Base-by-base conservation (phyloP, 441 rosid genomes). In the Erodium moschatum region DNA sequence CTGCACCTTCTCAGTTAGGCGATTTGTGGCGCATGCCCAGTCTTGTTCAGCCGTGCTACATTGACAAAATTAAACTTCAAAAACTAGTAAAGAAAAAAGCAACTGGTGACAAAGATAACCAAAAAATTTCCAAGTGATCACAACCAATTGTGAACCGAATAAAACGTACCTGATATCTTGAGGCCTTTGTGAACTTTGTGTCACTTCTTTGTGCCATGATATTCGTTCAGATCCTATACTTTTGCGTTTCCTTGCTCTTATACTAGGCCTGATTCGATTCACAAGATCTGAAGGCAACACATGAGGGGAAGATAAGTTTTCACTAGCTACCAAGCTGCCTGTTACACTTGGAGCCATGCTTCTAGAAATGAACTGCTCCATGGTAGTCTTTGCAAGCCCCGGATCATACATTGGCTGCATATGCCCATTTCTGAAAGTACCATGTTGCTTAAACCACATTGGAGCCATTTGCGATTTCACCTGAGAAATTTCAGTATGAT, bases 401-500 rank as follows among this genome's bases (percentile, higher is more conserved):
- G 81, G 69, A 77, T 87, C 85, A 78, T 69, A 73, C 27, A 71
- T 35, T 15, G 82, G 82, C 69, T 76, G 78, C 75, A 81, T 81
- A 76, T 85, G 81, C 78, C 89, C 91, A 69, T 87, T 87, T 81
- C 74, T 88, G 70, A 83, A 80, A 15, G 85, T 75, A 65, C 93
- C 91, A 78, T 78, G 83, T 76, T 79, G 88, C 80, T 78, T 85
- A 72, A 85, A 87, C 96, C 95, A 88, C 65, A 95, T 82, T 58
- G 95, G 88, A 27, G 87, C 91, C 85, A 84, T 84, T 77, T 80
- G 92, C 67, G 85, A 85, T 81, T 86, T 87, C 72, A 85, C 76
- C 70, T 85, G 86, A 64, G 84, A 74, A 72, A 78, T 78, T 66
- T 82, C 86, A 16, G 61, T 18, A 56, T 70, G 76, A 71, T 46